Evolutionary conservation across 805 yeast genomes (phyloP).

Genomic region (Phaffomyces thermotolerans): DNA sequence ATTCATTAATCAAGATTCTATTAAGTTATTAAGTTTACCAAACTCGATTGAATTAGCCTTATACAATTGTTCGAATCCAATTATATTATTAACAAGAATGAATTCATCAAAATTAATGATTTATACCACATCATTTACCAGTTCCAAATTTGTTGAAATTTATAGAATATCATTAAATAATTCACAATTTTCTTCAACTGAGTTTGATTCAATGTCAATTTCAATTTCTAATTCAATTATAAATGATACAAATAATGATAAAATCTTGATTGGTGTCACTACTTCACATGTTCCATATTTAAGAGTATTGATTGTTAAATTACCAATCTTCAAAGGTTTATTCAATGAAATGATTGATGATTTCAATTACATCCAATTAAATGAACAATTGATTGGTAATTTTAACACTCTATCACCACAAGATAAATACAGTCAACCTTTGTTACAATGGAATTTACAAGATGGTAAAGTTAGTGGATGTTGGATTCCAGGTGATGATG

Average conservation of each 20-base stretch:
- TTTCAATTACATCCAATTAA: too few species aligned
- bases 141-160: slow-evolving; percentile 25
- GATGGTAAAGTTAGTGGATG: slow-evolving; percentile 36
- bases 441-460: slow-evolving; percentile 35
- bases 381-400: slow-evolving; percentile 33
- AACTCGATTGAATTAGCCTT: slow-evolving; percentile 38
- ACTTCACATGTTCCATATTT: slow-evolving; percentile 77
- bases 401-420: slow-evolving; percentile 53
- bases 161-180: slow-evolving; percentile 57
- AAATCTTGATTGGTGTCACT: slow-evolving; percentile 45
- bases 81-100: slow-evolving; percentile 47
- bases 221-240: slow-evolving; percentile 18
- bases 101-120: slow-evolving; percentile 54
- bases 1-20: not conserved
- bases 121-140: slow-evolving; percentile 4
- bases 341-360: too few species aligned
- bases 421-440: slow-evolving; percentile 53
- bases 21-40: slow-evolving; percentile 42
- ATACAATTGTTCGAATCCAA: slow-evolving; percentile 22
- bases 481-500: slow-evolving; percentile 70
- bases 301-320: slow-evolving; percentile 50
- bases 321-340: slow-evolving; percentile 27
- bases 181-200: slow-evolving; percentile 60
- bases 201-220: slow-evolving; percentile 52
- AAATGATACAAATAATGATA: not conserved